Percentiles rank a stretch among this genome's conserved stretches.
Conservation (phyloP, 257 asterid species). For the Penstemon newberryi region DNA sequence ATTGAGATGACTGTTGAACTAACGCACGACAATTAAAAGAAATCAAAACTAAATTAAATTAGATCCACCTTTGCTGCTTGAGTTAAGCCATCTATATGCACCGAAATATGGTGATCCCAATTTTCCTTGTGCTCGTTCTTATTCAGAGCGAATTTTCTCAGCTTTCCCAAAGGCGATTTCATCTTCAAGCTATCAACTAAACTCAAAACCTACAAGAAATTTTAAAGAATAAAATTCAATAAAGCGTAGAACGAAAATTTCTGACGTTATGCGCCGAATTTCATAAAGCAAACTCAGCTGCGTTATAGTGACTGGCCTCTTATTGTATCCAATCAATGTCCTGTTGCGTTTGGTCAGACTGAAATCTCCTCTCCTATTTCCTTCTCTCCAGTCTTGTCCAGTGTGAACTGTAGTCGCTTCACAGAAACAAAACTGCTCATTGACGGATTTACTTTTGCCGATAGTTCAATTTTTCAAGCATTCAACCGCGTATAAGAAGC, state of each 20-base stretch:
- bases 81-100: conserved; percentile 44
- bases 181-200: conserved; percentile 35
- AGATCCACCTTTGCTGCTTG: conserved; percentile 63
- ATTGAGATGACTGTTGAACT: conserved; percentile 23
- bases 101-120: conserved; percentile 47
- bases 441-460: not conserved
- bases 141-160: conserved; percentile 40
- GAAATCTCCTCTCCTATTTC: conserved; percentile 17
- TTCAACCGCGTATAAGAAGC: conserved; percentile 29
- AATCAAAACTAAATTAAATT: not conserved
- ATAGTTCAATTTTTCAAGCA: not conserved
- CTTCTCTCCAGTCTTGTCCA: conserved; percentile 23
- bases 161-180: conserved; percentile 56
- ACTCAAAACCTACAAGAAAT: conserved; percentile 18
- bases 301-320: conserved; percentile 30
- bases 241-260: conserved; percentile 36
- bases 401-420: conserved; percentile 6
- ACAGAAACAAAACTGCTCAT: not conserved
- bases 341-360: conserved; percentile 25
- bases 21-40: conserved; percentile 15
- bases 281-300: conserved; percentile 37
- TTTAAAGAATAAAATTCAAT: not conserved
- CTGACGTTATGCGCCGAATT: conserved; percentile 58
- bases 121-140: conserved; percentile 50
- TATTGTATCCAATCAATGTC: conserved; percentile 28